Base-by-base conservation (phyloP, 345 rosid genomes). In the Salix udensis region DNA sequence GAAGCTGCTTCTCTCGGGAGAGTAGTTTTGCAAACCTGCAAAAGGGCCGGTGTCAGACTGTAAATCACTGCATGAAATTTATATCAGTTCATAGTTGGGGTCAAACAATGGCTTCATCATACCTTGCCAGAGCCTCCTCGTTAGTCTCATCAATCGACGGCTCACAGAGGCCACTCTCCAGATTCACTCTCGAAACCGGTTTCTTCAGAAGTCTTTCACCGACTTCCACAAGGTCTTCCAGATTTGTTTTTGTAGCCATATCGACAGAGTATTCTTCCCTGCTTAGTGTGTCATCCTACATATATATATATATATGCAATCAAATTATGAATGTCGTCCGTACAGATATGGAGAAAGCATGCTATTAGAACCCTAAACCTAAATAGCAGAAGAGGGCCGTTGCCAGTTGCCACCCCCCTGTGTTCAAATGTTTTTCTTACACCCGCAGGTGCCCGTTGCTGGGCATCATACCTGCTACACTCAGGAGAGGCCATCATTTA, bases 1-100 rank as follows among this genome's bases (percentile, higher is more conserved):
- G 85, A 34, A 68, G 75, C 65, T 23, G 67, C 74, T 67, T 84
- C 48, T 84, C 86, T 28, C 81, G 71, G 0, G 82, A 80, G 0
- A 81, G 83, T 12, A 68, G 6, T 44, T 65, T 68, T 4, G 84
- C 84, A 53, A 84, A 81, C 72, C 86, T 83, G 67, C 58, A 53
- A 21, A 19, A 10, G 70, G 50, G n/a, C n/a, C n/a, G n/a, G 8
- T 23, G 26, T 48, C 12, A 28, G 10, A 74, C n/a, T 10, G 46
- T 36, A 36, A 36, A 11, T 42, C 46, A 42, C 14, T 42, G 3
- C 46, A 11, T 42, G 14, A 42, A 11, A 12, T 34, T 0, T 34
- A 5, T n/a, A 24, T 40, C 7, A 24, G 37, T 0, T 65, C 37
- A 42, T 42, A 42, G 13, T 42, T 9, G 5, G 14, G 19, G 30